These are phyloP conservation scores for Toxicodendron radicans DNA, from an alignment of 345 rosid genomes.

Conservation along the genomic window DNA sequence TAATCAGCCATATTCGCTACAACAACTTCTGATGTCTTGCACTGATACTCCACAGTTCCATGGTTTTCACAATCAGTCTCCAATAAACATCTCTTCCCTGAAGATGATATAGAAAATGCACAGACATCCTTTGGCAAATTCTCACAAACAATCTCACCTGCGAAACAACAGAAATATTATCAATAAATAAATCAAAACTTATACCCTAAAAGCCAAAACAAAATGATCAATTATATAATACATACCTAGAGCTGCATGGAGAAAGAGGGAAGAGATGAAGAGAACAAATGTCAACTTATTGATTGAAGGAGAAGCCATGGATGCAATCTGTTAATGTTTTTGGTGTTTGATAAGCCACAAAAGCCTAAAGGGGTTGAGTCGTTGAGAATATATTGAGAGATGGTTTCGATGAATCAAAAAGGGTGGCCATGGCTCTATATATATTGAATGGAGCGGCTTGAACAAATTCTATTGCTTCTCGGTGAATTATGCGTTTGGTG, in stretches of 20 bases:
- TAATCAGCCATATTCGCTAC: constrained; percentile 73
- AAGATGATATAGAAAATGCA: constrained; percentile 64
- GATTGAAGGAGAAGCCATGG: constrained; percentile 62
- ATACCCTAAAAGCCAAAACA: neutral
- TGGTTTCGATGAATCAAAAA: neutral
- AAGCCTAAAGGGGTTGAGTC: neutral
- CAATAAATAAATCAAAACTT: too few species aligned
- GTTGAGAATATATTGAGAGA: constrained; percentile 8
- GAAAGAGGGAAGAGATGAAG: constrained; percentile 57
- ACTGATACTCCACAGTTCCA: constrained; percentile 54
- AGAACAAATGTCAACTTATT: constrained; percentile 48
- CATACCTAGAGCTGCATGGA: constrained; percentile 68
- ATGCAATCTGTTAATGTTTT: neutral
- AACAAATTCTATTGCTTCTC: too few species aligned
- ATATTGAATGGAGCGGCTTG: constrained; percentile 13
- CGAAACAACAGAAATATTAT: neutral
- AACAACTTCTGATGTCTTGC: constrained; percentile 81
- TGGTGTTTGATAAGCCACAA: neutral
- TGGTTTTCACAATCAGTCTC: constrained; percentile 46
- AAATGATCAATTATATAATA: neutral
- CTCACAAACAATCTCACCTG: constrained; percentile 72
- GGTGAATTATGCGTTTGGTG: constrained; percentile 3
- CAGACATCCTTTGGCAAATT: constrained; percentile 64
- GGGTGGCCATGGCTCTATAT: neutral
- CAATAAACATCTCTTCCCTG: constrained; percentile 82